Percentiles rank a stretch among this genome's conserved stretches.
These are phyloP conservation scores for Blastocystis sp. DNA, from an alignment of 352 stramenopile genomes.

Conservation along the genomic window DNA sequence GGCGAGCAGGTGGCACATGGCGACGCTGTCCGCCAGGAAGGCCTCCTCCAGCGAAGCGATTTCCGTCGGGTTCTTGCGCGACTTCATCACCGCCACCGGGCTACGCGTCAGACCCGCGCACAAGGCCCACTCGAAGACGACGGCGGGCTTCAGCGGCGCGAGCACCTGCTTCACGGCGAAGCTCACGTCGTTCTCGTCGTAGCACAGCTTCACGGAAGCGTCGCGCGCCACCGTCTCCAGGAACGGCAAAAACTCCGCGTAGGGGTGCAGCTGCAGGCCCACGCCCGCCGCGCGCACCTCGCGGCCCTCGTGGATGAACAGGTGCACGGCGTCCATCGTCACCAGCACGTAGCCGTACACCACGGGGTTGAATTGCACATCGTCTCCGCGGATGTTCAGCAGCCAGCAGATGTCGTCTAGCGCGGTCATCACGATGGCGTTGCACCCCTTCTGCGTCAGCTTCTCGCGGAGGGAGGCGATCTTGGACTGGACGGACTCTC, in stretches of 20 bases:
- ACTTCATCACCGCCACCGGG: constrained; percentile 78
- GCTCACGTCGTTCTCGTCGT: constrained; percentile 48
- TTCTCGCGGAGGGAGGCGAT: background rate
- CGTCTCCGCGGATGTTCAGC: constrained; percentile 92
- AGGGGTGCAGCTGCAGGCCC: constrained; percentile 54
- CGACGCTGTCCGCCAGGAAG: constrained; percentile 89
- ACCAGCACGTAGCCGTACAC: constrained; percentile 91
- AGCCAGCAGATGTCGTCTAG: constrained; percentile 91
- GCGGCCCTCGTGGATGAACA: constrained; percentile 83
- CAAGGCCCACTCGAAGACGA: constrained; percentile 24
- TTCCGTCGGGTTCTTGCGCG: constrained; percentile 88
- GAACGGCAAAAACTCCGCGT: constrained; percentile 23
- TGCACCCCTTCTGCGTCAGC: background rate
- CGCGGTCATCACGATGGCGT: constrained; percentile 87
- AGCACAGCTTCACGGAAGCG: background rate
- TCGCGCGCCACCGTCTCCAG: background rate
- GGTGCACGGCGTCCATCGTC: constrained; percentile 79
- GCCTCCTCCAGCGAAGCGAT: constrained; percentile 88
- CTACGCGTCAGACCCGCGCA: background rate
- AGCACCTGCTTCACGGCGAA: constrained; percentile 14
- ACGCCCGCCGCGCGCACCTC: constrained; percentile 72
- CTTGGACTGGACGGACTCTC: constrained; percentile 17
- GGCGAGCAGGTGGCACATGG: constrained; percentile 87
- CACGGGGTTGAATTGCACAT: constrained; percentile 94
- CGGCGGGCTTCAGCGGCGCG: background rate